Percentiles rank a stretch among this genome's conserved stretches.
phyloP scores from a whole-genome alignment of 225 moss, liverwort and hornwort species.

The Polytrichum commune region DNA sequence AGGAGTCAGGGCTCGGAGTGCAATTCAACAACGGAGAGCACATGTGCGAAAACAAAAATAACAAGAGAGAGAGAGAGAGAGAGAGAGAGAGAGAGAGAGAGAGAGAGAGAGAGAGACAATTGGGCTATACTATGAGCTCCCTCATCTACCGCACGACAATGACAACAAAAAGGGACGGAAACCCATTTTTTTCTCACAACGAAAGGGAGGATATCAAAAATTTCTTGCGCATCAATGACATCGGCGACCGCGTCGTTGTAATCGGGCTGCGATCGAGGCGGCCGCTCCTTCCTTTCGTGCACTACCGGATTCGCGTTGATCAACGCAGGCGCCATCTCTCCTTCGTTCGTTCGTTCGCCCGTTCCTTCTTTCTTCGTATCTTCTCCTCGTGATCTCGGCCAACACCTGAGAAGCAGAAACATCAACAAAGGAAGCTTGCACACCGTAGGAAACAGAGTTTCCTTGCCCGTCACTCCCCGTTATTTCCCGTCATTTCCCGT shows the following conservation, averaged over 20 bases:
- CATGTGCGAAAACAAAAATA: not conserved
- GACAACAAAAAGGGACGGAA: not conserved
- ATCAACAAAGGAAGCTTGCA: too few species aligned
- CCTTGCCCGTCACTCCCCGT: too few species aligned
- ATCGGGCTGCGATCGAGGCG: slow-evolving; percentile 34
- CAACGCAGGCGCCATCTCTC: slow-evolving; percentile 51
- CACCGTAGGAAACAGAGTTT: too few species aligned
- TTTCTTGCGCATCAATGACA: slow-evolving; percentile 64
- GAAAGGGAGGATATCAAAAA: slow-evolving; percentile 83
- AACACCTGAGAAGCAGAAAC: too few species aligned
- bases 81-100: not conserved
- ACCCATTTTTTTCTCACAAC: too few species aligned
- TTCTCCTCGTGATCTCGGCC: not conserved
- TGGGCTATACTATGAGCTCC: not conserved
- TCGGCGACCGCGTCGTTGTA: slow-evolving; percentile 45
- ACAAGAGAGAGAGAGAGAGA: not conserved
- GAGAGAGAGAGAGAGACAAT: not conserved
- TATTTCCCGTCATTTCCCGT: too few species aligned
- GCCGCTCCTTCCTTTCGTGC: slow-evolving; percentile 75
- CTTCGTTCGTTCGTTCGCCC: not conserved
- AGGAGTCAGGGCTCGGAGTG: not conserved
- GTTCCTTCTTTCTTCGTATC: not conserved
- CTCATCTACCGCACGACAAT: not conserved
- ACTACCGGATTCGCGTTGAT: slow-evolving; percentile 92
- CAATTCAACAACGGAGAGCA: slow-evolving; percentile 1